Conservation (phyloP, 2,329 filamentous ascomycete species). For the Neurospora sp. region DNA sequence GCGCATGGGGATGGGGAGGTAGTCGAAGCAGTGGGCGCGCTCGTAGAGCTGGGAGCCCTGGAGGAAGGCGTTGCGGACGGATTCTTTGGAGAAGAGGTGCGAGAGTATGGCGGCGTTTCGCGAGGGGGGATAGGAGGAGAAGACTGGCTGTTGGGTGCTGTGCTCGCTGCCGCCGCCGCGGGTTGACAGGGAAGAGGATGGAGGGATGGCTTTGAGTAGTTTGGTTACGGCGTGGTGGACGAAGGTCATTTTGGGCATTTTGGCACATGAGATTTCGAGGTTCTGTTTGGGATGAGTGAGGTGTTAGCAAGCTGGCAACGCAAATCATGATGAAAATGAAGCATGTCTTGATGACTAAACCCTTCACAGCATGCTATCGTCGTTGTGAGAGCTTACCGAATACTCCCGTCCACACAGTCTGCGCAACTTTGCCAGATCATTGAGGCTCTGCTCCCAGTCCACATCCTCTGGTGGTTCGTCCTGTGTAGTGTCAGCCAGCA, state of each 20-base stretch:
- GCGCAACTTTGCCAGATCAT: slow-evolving; percentile 31
- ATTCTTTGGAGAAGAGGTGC: slow-evolving; percentile 33
- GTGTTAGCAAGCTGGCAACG: not conserved
- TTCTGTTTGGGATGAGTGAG: not conserved
- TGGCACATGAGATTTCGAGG: not conserved
- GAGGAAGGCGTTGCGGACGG: slow-evolving; percentile 51
- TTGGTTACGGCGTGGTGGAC: slow-evolving; percentile 36
- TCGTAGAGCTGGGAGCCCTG: slow-evolving; percentile 54
- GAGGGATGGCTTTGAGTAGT: slow-evolving; percentile 31
- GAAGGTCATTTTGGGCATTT: slow-evolving; percentile 27
- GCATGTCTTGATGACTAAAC: not conserved
- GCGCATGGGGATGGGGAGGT: not conserved
- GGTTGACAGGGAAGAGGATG: slow-evolving; percentile 11
- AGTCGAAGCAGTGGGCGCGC: slow-evolving; percentile 34
- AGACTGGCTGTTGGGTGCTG: slow-evolving; percentile 2
- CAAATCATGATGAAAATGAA: not conserved
- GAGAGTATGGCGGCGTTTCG: slow-evolving; percentile 36
- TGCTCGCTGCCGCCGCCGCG: not conserved
- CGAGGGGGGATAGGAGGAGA: slow-evolving; percentile 33
- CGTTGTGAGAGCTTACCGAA: not conserved
- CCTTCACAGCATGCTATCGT: not conserved
- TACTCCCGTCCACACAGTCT: slow-evolving; percentile 1
- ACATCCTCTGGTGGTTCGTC: slow-evolving; percentile 27
- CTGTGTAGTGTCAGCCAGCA: slow-evolving; percentile 16
- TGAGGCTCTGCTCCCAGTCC: slow-evolving; percentile 28